Evolutionary conservation across 2,329 filamentous ascomycete species (phyloP), one percentile per base, ranked within the genome.

Genomic region (Exophiala bonariae): DNA sequence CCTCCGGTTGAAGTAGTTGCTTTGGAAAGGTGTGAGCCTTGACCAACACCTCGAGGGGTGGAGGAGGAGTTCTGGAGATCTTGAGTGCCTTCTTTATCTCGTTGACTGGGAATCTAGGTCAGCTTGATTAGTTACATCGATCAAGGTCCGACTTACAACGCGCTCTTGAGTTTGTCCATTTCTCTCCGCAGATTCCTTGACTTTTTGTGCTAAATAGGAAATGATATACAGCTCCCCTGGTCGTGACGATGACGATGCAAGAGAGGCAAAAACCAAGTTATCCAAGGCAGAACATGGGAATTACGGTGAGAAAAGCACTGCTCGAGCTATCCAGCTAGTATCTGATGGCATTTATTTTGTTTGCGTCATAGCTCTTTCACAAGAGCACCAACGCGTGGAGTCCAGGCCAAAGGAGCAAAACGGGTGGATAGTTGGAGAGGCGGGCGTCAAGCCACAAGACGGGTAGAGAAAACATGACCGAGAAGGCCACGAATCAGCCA

Each of bases 131-230:
- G 3, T 11, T 13, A 10, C 2, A 33, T 3, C 9, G 16, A 14
- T 32, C 17, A 5, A 42, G 22, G 3, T 9, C 35, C 38, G 19
- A n/a, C 49, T 44, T 59, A 70, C 67, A 63, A 52, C 32, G 63
- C 47, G 37, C 59, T 56, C 48, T 65, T 65, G 16, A 61, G 52
- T 33, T 64, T 62, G 33, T 56, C 53, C 57, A 58, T 58, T 33
- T 43, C 28, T 18, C n/a, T n/a, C n/a, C n/a, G n/a, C n/a, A n/a
- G n/a, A n/a, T n/a, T n/a, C n/a, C n/a, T n/a, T n/a, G n/a, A n/a
- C n/a, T n/a, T n/a, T n/a, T n/a, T n/a, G n/a, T n/a, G n/a, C n/a
- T n/a, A n/a, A n/a, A n/a, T n/a, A n/a, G n/a, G n/a, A n/a, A n/a
- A n/a, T n/a, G n/a, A 23, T 40, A 19, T 40, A 20, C 22, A 11